A percentile compares a stretch with the other conserved stretches of the same genome.
These are phyloP conservation scores for Ceriops zippeliana DNA, from an alignment of 345 rosid species.

Conservation along the genomic window DNA sequence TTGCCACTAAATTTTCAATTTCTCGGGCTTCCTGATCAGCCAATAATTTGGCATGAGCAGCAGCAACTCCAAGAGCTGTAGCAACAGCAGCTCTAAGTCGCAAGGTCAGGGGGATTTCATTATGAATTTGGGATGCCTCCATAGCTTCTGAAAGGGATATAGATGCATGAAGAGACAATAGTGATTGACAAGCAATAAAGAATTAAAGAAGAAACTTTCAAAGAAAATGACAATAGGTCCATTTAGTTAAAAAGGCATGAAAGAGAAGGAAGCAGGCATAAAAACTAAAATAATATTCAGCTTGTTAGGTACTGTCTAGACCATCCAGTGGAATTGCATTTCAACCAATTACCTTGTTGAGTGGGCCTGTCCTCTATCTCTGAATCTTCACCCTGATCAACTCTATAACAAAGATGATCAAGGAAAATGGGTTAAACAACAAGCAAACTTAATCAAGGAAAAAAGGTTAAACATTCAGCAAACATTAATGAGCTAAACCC, in stretches of 20 bases:
- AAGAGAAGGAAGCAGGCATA: background rate
- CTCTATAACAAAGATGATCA: slow-evolving; percentile 36
- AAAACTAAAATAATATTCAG: background rate
- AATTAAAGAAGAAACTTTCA: too few relatives aligned
- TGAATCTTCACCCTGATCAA: slow-evolving; percentile 34
- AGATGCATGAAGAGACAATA: slow-evolving; percentile 6
- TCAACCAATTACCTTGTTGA: slow-evolving; percentile 34
- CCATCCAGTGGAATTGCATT: background rate
- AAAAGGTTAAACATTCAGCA: slow-evolving; percentile 5
- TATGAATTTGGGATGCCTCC: slow-evolving; percentile 31
- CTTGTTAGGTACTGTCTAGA: background rate
- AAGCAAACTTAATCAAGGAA: background rate
- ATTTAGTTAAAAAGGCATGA: background rate
- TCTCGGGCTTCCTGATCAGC: slow-evolving; percentile 87
- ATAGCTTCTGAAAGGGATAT: slow-evolving; percentile 35
- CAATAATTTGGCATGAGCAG: slow-evolving; percentile 74
- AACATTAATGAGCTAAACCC: slow-evolving; percentile 5
- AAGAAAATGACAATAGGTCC: background rate
- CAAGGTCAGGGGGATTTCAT: slow-evolving; percentile 54
- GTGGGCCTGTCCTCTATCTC: slow-evolving; percentile 36
- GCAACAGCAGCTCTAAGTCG: slow-evolving; percentile 70
- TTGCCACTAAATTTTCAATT: slow-evolving; percentile 58
- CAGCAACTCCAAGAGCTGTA: slow-evolving; percentile 75
- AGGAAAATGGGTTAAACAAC: slow-evolving; percentile 4
- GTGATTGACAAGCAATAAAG: background rate